Conservation (phyloP, 371 early-diverging fungal genomes). For the Mortierella sp. region DNA sequence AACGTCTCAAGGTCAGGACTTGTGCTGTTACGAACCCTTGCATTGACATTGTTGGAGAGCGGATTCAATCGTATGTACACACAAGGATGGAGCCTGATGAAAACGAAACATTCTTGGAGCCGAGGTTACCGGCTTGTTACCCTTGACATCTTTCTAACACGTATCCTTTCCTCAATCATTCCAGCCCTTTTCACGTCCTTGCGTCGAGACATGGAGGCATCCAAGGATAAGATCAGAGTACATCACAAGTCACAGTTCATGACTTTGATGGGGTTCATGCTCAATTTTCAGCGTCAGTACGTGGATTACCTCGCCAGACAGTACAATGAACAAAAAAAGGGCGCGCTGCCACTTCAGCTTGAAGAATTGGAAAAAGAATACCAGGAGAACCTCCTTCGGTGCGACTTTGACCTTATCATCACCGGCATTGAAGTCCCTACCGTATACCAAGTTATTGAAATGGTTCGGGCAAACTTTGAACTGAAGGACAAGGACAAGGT, state of each 20-base stretch:
- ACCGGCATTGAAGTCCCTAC: conserved; percentile 62
- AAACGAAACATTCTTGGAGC: neutral
- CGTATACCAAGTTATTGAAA: conserved; percentile 60
- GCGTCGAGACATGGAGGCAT: conserved; percentile 69
- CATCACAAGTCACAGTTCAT: conserved; percentile 57
- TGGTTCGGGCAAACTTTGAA: conserved; percentile 62
- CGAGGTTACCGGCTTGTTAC: neutral
- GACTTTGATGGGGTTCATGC: conserved; percentile 55
- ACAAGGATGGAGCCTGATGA: neutral
- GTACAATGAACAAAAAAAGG: conserved; percentile 25
- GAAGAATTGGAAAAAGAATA: conserved; percentile 17
- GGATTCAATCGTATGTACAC: conserved; percentile 70
- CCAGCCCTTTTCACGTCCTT: conserved; percentile 68
- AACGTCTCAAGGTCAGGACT: conserved; percentile 24
- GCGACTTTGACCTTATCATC: conserved; percentile 69
- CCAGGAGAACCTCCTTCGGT: conserved; percentile 18
- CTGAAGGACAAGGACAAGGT: conserved; percentile 22
- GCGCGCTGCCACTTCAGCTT: conserved; percentile 3
- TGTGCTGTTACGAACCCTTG: conserved; percentile 17
- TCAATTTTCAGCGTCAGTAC: conserved; percentile 55
- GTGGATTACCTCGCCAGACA: conserved; percentile 26
- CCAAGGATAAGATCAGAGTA: conserved; percentile 64
- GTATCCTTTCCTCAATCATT: neutral
- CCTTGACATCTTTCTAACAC: neutral
- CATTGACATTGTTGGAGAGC: conserved; percentile 60